Base-by-base conservation (phyloP, 2,329 filamentous ascomycete species). In the Exophiala calicioides region DNA sequence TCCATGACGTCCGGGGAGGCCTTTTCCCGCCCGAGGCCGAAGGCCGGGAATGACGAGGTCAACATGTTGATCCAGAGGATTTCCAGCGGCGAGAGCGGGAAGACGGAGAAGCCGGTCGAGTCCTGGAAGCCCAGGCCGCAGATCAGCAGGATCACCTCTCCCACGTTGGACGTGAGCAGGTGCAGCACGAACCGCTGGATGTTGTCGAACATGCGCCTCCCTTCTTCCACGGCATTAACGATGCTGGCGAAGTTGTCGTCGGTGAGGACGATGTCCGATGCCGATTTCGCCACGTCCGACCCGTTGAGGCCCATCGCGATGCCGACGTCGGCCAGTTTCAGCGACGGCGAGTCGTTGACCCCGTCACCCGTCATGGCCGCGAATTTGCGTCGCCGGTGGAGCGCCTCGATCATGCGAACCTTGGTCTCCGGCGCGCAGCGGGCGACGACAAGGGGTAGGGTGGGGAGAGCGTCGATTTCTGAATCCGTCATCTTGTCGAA, bases 221-320 rank as follows among this genome's bases (percentile, higher is more conserved):
- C 88, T 68, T 93, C 86, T 57, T 87, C 85, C 55, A 93, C 88
- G 4, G 88, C 87, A 26, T 86, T 81, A 13, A 93, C 83, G 54
- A 94, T 93, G 1, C 84, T 88, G 57, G 89, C 87, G 68, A 94
- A 94, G 69, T 91, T 90, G 70, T 93, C 88, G 62, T 93, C 87
- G 0, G 86, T 84, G 4, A 73, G 61, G 3, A 73, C 69, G 56
- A 73, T 73, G 47, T 72, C 85, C 13, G 84, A 78, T 0, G 88
- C 88, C 32, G 85, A 86, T 67, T 93, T 94, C 52, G 88, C 88
- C 5, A 94, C 88, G 58, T 93, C 88, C 8, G 84, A 89, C 1
- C 88, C 88, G 10, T 85, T 84, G 65, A 79, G 73, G n/a, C 88
- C 88, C 88, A 94, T 94, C 44, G 88, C 88, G 56, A 93, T 95